Percentiles rank a stretch among this genome's conserved stretches.
Conservation (phyloP, 352 stramenopile species). For the Phytophthora europaea region DNA sequence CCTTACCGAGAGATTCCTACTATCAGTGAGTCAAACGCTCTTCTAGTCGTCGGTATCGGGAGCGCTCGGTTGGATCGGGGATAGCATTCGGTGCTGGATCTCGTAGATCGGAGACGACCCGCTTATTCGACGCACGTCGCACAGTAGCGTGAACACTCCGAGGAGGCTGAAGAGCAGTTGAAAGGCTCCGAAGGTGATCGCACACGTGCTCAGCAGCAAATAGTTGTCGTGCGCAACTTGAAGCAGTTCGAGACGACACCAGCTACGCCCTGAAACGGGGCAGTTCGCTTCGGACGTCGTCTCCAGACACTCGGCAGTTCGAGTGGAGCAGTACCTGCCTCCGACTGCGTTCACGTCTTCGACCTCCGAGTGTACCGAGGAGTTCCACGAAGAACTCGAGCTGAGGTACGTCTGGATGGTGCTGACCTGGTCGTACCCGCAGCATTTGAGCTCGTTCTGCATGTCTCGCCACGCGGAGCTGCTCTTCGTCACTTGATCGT, state of each 20-base stretch:
- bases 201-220: constrained; percentile 53
- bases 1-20: neutral
- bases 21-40: too few species aligned
- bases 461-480: constrained; percentile 46
- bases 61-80: constrained; percentile 32
- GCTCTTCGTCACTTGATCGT: constrained; percentile 43
- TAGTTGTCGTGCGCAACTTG: constrained; percentile 57
- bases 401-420: constrained; percentile 28
- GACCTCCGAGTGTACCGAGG: constrained; percentile 43
- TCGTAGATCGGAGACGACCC: constrained; percentile 48
- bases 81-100: constrained; percentile 41
- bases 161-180: constrained; percentile 62
- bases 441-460: constrained; percentile 67
- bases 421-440: constrained; percentile 49
- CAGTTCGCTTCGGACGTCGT: constrained; percentile 43
- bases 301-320: constrained; percentile 24
- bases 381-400: constrained; percentile 43
- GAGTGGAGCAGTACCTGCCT: constrained; percentile 52
- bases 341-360: constrained; percentile 45
- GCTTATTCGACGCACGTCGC: constrained; percentile 59
- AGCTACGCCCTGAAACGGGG: constrained; percentile 45
- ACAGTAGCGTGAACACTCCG: constrained; percentile 68
- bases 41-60: constrained; percentile 18
- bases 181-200: constrained; percentile 49
- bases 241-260: constrained; percentile 65